Evolutionary conservation across 768 basidiomycete genomes (phyloP), one percentile per base, ranked within the genome.

Genomic region (Tephrocybe sp.): DNA sequence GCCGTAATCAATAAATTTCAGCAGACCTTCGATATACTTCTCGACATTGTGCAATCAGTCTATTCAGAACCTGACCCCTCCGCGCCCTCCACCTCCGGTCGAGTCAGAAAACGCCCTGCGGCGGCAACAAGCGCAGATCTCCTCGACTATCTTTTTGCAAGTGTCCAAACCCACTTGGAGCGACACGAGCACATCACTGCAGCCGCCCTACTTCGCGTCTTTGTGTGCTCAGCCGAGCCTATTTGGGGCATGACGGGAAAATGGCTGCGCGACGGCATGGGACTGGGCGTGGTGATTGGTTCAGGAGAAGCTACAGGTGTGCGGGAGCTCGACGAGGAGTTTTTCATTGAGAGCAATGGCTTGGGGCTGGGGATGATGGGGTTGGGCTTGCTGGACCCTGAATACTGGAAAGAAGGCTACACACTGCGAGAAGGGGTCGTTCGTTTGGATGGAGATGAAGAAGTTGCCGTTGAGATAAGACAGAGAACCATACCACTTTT

Each of bases 381-480:
- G 3, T 60, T 77, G 36, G 77, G 77, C 1, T 60, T 86, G 18
- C 53, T 82, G 59, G 85, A 87, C 58, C 85, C 84, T 0, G 87
- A 91, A 48, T 90, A 90, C 60, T 93, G 90, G 90, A 69, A 75
- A 25, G 83, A 88, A 34, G 87, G 86, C 0, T 91, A 86, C 64
- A 69, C 70, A 2, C 62, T 90, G 52, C 68, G 83, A 31, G 76
- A 77, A 39, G 68, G 67, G 15, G 62, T 66, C 3, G 56, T 63
- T 26, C 64, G 60, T 31, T 65, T 63, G 1, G 62, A 59, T 24
- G 54, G 41, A 28, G 59, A 54, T 34, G 49, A 28, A 9, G 39
- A 32, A 9, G 47, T 42, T 27, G 43, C 43, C 15, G 27, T 44
- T 46, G 46, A 60, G 41, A 49, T 39, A 52, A 51, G 57, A 51